A percentile compares a stretch with the other conserved stretches of the same genome.
These are phyloP conservation scores for Aspergillus spinulosporus DNA, from an alignment of 2,329 filamentous ascomycete species.

Conservation along the genomic window DNA sequence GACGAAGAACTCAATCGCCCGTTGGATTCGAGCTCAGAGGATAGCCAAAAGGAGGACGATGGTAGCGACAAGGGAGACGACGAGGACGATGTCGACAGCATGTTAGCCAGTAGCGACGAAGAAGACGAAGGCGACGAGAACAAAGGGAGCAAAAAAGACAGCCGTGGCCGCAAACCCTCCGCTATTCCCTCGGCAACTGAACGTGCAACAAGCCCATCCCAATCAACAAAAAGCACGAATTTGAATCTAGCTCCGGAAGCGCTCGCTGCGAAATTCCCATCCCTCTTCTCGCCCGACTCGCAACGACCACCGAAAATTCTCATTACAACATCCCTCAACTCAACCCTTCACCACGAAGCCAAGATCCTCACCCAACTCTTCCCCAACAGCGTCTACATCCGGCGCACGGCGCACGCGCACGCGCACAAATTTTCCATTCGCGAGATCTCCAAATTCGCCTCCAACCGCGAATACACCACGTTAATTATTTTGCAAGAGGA, in stretches of 20 bases:
- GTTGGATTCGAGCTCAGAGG: conserved; percentile 32
- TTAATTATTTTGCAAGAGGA: conserved; percentile 90
- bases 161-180: conserved; percentile 35
- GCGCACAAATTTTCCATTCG: conserved; percentile 87
- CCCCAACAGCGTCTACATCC: conserved; percentile 78
- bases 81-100: conserved; percentile 66
- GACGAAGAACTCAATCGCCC: conserved; percentile 43
- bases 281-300: conserved; percentile 54
- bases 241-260: conserved; percentile 62
- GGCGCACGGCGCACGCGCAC: conserved; percentile 78
- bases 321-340: conserved; percentile 87
- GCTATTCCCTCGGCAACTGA: conserved; percentile 43
- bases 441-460: conserved; percentile 84
- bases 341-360: conserved; percentile 81
- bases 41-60: too few relatives aligned
- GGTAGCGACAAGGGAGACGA: too few relatives aligned
- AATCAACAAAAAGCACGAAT: conserved; percentile 59
- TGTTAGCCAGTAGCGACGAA: conserved; percentile 63
- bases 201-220: conserved; percentile 56
- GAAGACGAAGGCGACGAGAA: conserved; percentile 53
- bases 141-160: conserved; percentile 46
- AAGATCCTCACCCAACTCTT: conserved; percentile 76
- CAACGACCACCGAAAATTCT: conserved; percentile 76
- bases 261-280: conserved; percentile 61
- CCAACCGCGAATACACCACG: conserved; percentile 78